Evolutionary conservation across 2,329 filamentous ascomycete genomes (phyloP).

Genomic region (Boeremia exigua): DNA sequence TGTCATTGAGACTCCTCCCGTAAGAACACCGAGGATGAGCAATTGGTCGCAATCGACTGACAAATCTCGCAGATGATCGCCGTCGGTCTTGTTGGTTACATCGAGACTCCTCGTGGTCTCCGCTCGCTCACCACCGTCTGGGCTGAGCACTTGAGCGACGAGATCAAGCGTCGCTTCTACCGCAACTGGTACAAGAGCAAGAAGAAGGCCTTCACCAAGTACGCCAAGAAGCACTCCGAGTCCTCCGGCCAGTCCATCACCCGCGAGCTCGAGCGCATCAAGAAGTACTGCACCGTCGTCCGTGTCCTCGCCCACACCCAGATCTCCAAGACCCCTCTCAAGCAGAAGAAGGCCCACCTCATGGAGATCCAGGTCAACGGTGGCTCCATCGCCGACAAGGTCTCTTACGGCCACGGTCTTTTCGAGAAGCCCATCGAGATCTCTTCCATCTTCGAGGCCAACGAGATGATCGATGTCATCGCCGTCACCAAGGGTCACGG

Average conservation of each 20-base stretch:
- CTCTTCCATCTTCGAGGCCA: slow-evolving; percentile 95
- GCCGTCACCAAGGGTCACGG: slow-evolving; percentile 99
- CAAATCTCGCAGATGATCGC: slow-evolving; percentile 83
- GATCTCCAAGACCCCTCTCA: slow-evolving; percentile 98
- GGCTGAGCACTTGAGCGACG: slow-evolving; percentile 98
- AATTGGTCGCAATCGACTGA: slow-evolving; percentile 39
- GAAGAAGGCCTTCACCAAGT: slow-evolving; percentile 99
- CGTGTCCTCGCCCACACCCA: slow-evolving; percentile 99
- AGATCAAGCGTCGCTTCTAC: slow-evolving; percentile 99
- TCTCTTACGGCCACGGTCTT: slow-evolving; percentile 90
- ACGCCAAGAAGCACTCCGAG: slow-evolving; percentile 99
- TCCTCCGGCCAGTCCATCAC: slow-evolving; percentile 87
- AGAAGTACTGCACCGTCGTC: slow-evolving; percentile 99
- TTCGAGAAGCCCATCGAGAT: slow-evolving; percentile 99
- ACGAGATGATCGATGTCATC: slow-evolving; percentile 99
- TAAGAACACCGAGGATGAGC: slow-evolving; percentile 77
- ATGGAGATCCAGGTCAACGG: slow-evolving; percentile 99
- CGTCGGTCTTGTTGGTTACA: slow-evolving; percentile 99
- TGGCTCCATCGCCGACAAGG: slow-evolving; percentile 94
- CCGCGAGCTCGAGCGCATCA: slow-evolving; percentile 98
- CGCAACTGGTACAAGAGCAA: slow-evolving; percentile 99
- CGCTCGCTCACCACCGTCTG: slow-evolving; percentile 99
- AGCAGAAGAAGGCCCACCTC: slow-evolving; percentile 99
- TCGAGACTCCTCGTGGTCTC: slow-evolving; percentile 99
- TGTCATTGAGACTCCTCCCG: slow-evolving; percentile 58